phyloP scores from a whole-genome alignment of 345 rosid genomes.

The Litchi chinensis region DNA sequence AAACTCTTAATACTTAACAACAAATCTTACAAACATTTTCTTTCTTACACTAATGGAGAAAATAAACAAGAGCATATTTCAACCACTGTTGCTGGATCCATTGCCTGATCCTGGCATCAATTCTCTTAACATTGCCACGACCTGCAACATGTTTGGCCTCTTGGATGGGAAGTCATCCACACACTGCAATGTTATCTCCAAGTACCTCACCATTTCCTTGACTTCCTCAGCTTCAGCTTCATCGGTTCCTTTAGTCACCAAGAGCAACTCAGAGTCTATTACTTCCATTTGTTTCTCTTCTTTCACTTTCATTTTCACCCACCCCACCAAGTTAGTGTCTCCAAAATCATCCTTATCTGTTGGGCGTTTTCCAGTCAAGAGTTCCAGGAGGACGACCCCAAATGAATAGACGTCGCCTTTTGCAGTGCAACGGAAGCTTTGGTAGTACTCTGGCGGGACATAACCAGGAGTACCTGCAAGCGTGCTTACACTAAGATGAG shows the following conservation, averaged over 20 bases:
- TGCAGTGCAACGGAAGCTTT: slow-evolving; percentile 92
- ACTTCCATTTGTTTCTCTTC: slow-evolving; percentile 94
- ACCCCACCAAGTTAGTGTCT: slow-evolving; percentile 96
- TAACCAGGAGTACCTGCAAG: slow-evolving; percentile 97
- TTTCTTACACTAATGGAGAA: slow-evolving; percentile 22
- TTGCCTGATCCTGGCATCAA: slow-evolving; percentile 59
- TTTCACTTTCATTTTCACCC: slow-evolving; percentile 86
- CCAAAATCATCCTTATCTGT: slow-evolving; percentile 97
- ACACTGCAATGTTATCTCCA: slow-evolving; percentile 81
- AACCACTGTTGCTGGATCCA: slow-evolving; percentile 67
- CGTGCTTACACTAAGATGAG: slow-evolving; percentile 93
- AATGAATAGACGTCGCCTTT: slow-evolving; percentile 94
- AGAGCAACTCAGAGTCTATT: slow-evolving; percentile 72
- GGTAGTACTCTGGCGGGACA: slow-evolving; percentile 95
- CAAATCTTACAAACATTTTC: slow-evolving; percentile 27
- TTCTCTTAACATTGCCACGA: slow-evolving; percentile 81
- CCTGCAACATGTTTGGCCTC: slow-evolving; percentile 89
- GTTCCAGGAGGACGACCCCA: slow-evolving; percentile 87
- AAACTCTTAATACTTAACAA: slow-evolving; percentile 22
- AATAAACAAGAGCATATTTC: slow-evolving; percentile 26
- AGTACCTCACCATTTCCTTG: slow-evolving; percentile 79
- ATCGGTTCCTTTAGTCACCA: slow-evolving; percentile 43
- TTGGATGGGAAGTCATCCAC: slow-evolving; percentile 89
- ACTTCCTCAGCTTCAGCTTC: slow-evolving; percentile 61
- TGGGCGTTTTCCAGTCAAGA: slow-evolving; percentile 88